These are phyloP conservation scores for Withania somnifera DNA, from an alignment of 305 asterid species.

Conservation along the genomic window DNA sequence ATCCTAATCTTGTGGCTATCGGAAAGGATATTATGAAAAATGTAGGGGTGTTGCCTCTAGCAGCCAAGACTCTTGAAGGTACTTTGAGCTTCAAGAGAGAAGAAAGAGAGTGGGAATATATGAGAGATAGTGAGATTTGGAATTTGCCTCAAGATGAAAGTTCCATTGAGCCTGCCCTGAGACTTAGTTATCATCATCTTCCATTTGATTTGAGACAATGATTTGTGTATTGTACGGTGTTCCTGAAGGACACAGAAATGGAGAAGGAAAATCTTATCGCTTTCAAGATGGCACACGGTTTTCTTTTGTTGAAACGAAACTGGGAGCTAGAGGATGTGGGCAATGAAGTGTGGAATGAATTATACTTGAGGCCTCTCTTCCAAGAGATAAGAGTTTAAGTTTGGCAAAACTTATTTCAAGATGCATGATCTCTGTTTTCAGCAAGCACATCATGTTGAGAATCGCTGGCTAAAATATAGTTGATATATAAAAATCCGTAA, in stretches of 20 bases:
- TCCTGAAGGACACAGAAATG: neutral
- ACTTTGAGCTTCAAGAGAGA: conserved; percentile 16
- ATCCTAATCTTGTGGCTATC: neutral
- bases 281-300: neutral
- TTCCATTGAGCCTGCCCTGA: neutral
- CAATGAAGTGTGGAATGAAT: neutral
- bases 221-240: neutral
- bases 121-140: conserved; percentile 43
- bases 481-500: too few relatives aligned
- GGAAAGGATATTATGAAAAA: conserved; percentile 11
- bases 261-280: neutral
- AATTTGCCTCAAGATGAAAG: conserved; percentile 15
- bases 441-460: neutral
- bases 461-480: too few relatives aligned
- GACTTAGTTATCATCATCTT: neutral
- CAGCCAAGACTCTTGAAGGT: conserved; percentile 13
- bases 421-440: neutral
- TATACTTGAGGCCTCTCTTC: neutral
- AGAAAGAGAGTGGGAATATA: conserved; percentile 11
- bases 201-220: neutral
- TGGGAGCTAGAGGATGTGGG: neutral
- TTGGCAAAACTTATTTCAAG: neutral
- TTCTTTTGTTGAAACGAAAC: neutral
- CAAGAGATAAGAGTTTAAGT: neutral
- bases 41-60: conserved; percentile 17